Percentiles rank a stretch among this genome's conserved stretches.
These are phyloP conservation scores for Tilletia indica DNA, from an alignment of 1,284 basidiomycete species.

Conservation along the genomic window DNA sequence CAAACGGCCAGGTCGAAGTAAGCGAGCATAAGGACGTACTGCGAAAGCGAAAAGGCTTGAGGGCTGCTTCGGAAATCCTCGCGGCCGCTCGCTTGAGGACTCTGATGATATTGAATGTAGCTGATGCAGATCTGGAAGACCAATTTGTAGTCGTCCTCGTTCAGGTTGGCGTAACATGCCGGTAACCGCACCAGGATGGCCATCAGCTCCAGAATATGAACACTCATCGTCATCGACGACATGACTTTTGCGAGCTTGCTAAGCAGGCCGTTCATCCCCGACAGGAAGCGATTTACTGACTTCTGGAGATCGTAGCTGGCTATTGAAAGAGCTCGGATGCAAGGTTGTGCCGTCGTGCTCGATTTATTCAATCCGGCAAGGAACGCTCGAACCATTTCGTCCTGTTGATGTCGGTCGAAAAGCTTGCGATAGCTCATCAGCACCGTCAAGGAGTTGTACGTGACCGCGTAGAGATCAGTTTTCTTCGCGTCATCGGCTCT, in stretches of 20 bases:
- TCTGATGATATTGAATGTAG: conserved; percentile 74
- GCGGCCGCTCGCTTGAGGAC: conserved; percentile 39
- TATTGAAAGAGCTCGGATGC: conserved; percentile 84
- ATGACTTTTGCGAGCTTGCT: conserved; percentile 90
- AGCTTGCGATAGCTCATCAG: conserved; percentile 82
- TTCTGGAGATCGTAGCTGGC: conserved; percentile 83
- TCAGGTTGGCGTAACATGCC: conserved; percentile 83
- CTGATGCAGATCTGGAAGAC: conserved; percentile 93
- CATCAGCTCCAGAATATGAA: conserved; percentile 92
- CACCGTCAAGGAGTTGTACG: conserved; percentile 83
- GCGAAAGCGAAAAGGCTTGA: conserved; percentile 77
- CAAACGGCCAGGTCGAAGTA: conserved; percentile 92
- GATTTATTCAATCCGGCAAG: conserved; percentile 72
- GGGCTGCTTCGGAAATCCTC: conserved; percentile 50
- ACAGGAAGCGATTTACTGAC: conserved; percentile 76
- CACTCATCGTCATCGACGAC: conserved; percentile 86
- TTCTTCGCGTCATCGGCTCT: conserved; percentile 59
- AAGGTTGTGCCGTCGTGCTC: conserved; percentile 82
- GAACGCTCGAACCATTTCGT: conserved; percentile 78
- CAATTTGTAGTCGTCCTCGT: conserved; percentile 85
- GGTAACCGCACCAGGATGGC: conserved; percentile 79
- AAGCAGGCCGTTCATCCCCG: conserved; percentile 65
- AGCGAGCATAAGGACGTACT: conserved; percentile 90
- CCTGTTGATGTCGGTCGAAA: conserved; percentile 67
- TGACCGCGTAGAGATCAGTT: conserved; percentile 80